These are phyloP conservation scores for Lachancea waltii DNA, from an alignment of 805 yeast genomes.

Conservation along the genomic window DNA sequence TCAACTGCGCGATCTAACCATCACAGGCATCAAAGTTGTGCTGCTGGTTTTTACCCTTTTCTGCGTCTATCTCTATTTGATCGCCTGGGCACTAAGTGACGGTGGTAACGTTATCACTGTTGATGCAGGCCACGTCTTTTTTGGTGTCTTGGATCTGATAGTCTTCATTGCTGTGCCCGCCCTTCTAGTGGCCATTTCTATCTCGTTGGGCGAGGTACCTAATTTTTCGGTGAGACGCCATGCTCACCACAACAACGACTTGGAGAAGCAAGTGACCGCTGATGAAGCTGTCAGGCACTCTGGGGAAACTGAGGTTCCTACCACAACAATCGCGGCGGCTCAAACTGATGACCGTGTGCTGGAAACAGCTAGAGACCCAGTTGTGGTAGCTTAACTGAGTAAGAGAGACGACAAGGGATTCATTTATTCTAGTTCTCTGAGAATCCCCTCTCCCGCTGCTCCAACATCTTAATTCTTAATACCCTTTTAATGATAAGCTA, in stretches of 20 bases:
- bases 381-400: no score
- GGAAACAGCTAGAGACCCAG: no score
- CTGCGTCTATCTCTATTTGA: conserved; percentile 39
- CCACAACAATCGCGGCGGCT: conserved; percentile 5
- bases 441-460: no score
- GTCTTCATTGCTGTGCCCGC: conserved; percentile 40
- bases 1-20: conserved; percentile 24
- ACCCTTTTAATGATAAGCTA: no score
- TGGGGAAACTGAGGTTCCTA: conserved; percentile 33
- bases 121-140: conserved; percentile 48
- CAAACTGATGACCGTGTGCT: no score
- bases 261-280: conserved; percentile 14
- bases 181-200: conserved; percentile 18
- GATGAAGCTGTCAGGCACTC: conserved; percentile 26
- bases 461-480: no score
- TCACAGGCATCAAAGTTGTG: conserved; percentile 13
- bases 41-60: conserved; percentile 23
- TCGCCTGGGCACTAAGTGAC: conserved; percentile 47
- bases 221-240: conserved; percentile 6
- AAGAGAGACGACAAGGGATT: no score
- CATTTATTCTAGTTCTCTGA: no score
- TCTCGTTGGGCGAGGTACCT: conserved; percentile 10
- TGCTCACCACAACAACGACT: conserved; percentile 9
- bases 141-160: conserved; percentile 45
- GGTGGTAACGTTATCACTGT: conserved; percentile 52